phyloP scores from a whole-genome alignment of 768 basidiomycete species.

The Crassisporium funariophilum region DNA sequence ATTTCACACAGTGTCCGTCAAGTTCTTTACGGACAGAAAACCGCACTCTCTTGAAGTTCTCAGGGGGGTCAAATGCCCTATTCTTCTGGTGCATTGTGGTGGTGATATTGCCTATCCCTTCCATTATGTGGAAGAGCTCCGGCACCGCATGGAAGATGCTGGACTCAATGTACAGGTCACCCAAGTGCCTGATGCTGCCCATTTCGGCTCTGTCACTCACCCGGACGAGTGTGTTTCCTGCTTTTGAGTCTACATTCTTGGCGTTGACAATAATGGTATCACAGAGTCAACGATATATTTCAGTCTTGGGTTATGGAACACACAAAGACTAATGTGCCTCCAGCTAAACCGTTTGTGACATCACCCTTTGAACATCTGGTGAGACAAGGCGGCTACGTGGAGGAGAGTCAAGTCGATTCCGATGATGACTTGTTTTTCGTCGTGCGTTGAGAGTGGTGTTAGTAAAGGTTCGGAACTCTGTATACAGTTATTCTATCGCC shows the following conservation, averaged over 20 bases:
- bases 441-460: too few relatives aligned
- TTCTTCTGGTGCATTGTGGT: slow-evolving; percentile 34
- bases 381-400: slow-evolving; percentile 23
- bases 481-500: too few relatives aligned
- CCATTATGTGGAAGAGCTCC: slow-evolving; percentile 26
- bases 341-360: slow-evolving; percentile 19
- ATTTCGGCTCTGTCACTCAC: slow-evolving; percentile 39
- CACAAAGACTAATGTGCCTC: slow-evolving; percentile 22
- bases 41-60: slow-evolving; percentile 23
- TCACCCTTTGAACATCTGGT: slow-evolving; percentile 34
- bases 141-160: slow-evolving; percentile 24
- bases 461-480: too few relatives aligned
- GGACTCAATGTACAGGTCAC: slow-evolving; percentile 29
- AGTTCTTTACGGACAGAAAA: slow-evolving; percentile 31
- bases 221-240: slow-evolving; percentile 26
- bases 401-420: slow-evolving; percentile 18
- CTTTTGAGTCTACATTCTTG: too few relatives aligned
- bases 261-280: too few relatives aligned
- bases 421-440: slow-evolving; percentile 28
- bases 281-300: too few relatives aligned
- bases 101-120: slow-evolving; percentile 38
- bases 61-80: slow-evolving; percentile 29
- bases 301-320: slow-evolving; percentile 27
- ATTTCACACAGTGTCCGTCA: slow-evolving; percentile 33
- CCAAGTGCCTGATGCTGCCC: slow-evolving; percentile 32